Percentiles rank a stretch among this genome's conserved stretches.
phyloP scores from a whole-genome alignment of 2,329 filamentous ascomycete genomes.

The Nectriaceae sp. region DNA sequence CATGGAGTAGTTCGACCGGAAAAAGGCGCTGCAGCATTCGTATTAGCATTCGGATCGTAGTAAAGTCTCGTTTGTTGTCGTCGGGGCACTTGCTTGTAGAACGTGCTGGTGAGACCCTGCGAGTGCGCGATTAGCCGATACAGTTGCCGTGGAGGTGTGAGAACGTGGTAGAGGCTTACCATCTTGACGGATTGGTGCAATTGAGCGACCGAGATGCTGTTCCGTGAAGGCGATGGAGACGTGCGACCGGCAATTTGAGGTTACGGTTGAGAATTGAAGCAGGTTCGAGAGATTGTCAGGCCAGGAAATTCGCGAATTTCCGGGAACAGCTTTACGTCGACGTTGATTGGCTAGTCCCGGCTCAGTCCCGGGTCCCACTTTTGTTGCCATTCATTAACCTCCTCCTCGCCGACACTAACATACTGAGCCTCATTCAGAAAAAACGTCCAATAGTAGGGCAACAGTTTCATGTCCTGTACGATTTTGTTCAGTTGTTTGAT shows the following conservation, averaged over 20 bases:
- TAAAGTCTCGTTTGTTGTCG: slow-evolving; percentile 19
- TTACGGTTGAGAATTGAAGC: slow-evolving; percentile 31
- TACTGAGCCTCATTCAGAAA: neutral
- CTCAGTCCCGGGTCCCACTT: slow-evolving; percentile 22
- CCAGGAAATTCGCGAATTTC: slow-evolving; percentile 38
- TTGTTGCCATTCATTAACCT: slow-evolving; percentile 13
- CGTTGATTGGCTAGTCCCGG: slow-evolving; percentile 32
- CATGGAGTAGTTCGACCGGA: slow-evolving; percentile 88
- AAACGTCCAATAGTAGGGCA: too few species aligned
- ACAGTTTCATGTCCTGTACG: too few species aligned
- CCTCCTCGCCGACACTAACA: too few species aligned
- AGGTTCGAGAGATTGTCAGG: slow-evolving; percentile 34
- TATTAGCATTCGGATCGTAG: slow-evolving; percentile 26
- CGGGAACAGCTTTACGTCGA: slow-evolving; percentile 30
- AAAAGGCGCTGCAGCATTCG: slow-evolving; percentile 63
- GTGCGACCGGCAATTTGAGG: slow-evolving; percentile 27
- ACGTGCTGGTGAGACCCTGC: slow-evolving; percentile 39
- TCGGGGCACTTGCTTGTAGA: slow-evolving; percentile 42
- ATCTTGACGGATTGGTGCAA: slow-evolving; percentile 37
- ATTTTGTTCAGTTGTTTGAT: too few species aligned
- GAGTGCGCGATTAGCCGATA: slow-evolving; percentile 38
- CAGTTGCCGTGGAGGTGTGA: slow-evolving; percentile 1
- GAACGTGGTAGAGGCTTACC: slow-evolving; percentile 30
- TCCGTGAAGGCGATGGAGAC: slow-evolving; percentile 27
- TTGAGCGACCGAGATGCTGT: slow-evolving; percentile 30